Percentiles rank a stretch among this genome's conserved stretches.
Conservation (phyloP, 768 basidiomycete genomes). For the Lactarius sanguifluus region DNA sequence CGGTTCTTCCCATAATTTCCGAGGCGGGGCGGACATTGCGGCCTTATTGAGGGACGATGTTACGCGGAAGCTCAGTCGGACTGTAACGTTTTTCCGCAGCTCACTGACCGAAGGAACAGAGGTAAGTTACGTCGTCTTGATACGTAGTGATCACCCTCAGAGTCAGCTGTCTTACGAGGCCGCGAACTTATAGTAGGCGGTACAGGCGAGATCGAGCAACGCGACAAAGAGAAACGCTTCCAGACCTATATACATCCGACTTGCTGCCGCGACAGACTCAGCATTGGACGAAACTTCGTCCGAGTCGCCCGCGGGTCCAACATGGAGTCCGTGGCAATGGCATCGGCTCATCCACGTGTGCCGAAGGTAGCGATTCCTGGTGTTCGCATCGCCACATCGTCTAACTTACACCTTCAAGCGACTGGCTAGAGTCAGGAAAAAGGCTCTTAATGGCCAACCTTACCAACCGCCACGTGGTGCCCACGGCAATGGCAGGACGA, state of each 20-base stretch:
- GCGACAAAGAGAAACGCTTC: not conserved
- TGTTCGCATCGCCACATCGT: not conserved
- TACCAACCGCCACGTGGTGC: conserved; percentile 14
- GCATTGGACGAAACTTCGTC: not conserved
- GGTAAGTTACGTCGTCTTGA: not conserved
- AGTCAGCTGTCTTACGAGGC: not conserved
- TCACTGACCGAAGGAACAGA: not conserved
- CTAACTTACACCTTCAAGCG: not conserved
- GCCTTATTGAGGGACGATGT: not conserved
- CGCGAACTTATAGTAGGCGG: not conserved
- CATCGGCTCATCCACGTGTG: not conserved
- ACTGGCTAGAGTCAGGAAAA: not conserved
- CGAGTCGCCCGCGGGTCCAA: not conserved
- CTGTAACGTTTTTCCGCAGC: not conserved
- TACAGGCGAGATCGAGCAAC: not conserved
- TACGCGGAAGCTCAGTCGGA: not conserved
- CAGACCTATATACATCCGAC: not conserved
- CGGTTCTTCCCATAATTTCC: not conserved
- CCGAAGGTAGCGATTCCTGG: conserved; percentile 2
- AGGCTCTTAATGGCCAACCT: not conserved
- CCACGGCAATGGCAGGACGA: not conserved
- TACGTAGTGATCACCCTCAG: not conserved
- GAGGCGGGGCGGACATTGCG: not conserved
- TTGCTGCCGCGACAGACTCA: not conserved
- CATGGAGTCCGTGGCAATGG: not conserved